Conservation (phyloP, 768 basidiomycete genomes). For the Epithele typhae region DNA sequence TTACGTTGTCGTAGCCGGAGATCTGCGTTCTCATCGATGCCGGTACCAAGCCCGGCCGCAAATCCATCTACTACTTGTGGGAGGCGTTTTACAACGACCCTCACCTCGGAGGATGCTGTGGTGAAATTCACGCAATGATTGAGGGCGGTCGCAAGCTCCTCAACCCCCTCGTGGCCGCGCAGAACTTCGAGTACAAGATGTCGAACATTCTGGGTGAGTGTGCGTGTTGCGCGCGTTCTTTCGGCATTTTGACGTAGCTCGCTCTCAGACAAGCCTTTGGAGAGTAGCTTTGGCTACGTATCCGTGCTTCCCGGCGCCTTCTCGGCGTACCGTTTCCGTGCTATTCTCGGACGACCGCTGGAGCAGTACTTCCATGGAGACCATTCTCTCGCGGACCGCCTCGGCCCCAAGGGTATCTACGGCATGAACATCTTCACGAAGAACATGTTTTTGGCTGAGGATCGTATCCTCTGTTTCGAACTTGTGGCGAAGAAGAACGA, state of each 20-base stretch:
- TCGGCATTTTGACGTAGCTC: too few relatives aligned
- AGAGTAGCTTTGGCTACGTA: constrained; percentile 94
- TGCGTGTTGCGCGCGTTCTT: not conserved
- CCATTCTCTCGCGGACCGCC: constrained; percentile 84
- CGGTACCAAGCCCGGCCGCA: constrained; percentile 95
- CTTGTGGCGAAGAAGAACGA: constrained; percentile 87
- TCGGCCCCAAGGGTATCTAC: constrained; percentile 90
- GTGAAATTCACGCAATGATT: constrained; percentile 97
- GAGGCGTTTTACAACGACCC: constrained; percentile 83
- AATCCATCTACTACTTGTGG: constrained; percentile 95
- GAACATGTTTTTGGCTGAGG: constrained; percentile 89
- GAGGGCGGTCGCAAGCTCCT: constrained; percentile 87
- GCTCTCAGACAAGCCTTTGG: constrained; percentile 77
- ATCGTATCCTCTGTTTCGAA: constrained; percentile 97
- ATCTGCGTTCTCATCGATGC: constrained; percentile 91
- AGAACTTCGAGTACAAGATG: constrained; percentile 99
- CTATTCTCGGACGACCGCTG: constrained; percentile 84
- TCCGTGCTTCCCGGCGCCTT: constrained; percentile 96
- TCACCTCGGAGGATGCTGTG: constrained; percentile 83
- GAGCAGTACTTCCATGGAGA: constrained; percentile 89
- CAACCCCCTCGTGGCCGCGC: constrained; percentile 90
- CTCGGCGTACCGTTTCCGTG: constrained; percentile 92
- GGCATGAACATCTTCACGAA: constrained; percentile 98
- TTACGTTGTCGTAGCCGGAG: constrained; percentile 57
- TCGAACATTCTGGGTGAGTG: constrained; percentile 83